These are phyloP conservation scores for Lagerstroemia speciosa DNA, from an alignment of 345 rosid species.

Conservation along the genomic window DNA sequence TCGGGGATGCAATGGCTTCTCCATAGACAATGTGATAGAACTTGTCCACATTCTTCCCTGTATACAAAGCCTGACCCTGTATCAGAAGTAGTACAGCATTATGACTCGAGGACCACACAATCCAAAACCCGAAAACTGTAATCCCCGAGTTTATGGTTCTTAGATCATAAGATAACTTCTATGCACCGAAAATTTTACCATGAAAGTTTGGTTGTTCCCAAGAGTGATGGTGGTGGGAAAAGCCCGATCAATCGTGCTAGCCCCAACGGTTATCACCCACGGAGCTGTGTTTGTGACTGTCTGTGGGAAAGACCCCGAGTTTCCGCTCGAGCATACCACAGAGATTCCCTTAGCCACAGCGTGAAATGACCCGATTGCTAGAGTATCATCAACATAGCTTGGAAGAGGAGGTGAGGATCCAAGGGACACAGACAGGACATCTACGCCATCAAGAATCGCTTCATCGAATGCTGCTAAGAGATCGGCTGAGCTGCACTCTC, in stretches of 20 bases:
- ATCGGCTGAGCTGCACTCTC: slow-evolving; percentile 33
- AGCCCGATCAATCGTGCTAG: slow-evolving; percentile 22
- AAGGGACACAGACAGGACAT: slow-evolving; percentile 16
- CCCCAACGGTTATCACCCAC: slow-evolving; percentile 31
- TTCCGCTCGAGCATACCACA: slow-evolving; percentile 21
- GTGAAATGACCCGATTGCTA: slow-evolving; percentile 29
- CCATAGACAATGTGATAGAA: slow-evolving; percentile 41
- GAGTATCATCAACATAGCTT: slow-evolving; percentile 12
- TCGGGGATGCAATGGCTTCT: slow-evolving; percentile 27
- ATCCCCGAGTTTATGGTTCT: not conserved
- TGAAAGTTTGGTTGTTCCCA: slow-evolving; percentile 18
- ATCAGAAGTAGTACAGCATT: slow-evolving; percentile 8
- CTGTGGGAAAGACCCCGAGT: slow-evolving; percentile 13
- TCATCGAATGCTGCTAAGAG: slow-evolving; percentile 38
- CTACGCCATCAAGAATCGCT: slow-evolving; percentile 28
- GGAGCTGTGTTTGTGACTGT: slow-evolving; percentile 16
- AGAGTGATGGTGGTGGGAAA: slow-evolving; percentile 12
- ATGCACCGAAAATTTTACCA: slow-evolving; percentile 14
- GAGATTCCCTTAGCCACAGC: slow-evolving; percentile 25
- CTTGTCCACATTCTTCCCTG: slow-evolving; percentile 20
- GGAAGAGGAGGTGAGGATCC: not conserved
- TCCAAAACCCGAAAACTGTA: not conserved
- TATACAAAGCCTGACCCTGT: slow-evolving; percentile 46
- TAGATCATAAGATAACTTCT: no score
- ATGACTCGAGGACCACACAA: not conserved